Percentiles rank a stretch among this genome's conserved stretches.
These are phyloP conservation scores for Dipteronia sinensis DNA, from an alignment of 345 rosid genomes.

Conservation along the genomic window DNA sequence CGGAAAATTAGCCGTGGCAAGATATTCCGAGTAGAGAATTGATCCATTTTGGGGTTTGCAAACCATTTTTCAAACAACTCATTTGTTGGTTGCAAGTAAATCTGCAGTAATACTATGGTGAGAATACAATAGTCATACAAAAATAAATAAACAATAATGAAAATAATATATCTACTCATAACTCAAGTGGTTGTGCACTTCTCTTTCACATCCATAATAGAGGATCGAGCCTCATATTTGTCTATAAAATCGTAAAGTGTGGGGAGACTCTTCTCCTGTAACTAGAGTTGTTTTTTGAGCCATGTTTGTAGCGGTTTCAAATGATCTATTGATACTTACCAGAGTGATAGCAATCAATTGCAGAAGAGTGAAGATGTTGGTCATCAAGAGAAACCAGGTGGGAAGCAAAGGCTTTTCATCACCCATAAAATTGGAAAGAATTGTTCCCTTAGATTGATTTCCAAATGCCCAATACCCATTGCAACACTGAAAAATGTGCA, in stretches of 20 bases:
- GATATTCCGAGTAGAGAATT: constrained; percentile 42
- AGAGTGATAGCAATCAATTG: constrained; percentile 45
- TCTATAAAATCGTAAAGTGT: no score
- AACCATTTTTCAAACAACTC: constrained; percentile 42
- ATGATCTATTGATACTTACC: no score
- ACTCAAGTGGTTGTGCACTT: no score
- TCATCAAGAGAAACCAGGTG: constrained; percentile 43
- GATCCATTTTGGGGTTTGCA: constrained; percentile 41
- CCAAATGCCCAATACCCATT: constrained; percentile 65
- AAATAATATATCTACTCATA: no score
- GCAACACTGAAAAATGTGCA: constrained; percentile 47
- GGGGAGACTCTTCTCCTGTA: no score
- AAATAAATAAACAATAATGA: no score
- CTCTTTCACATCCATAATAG: no score
- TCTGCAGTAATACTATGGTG: constrained; percentile 30
- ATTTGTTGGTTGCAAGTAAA: constrained; percentile 56
- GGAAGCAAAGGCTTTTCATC: constrained; percentile 46
- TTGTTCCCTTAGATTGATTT: constrained; percentile 27
- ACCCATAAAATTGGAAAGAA: constrained; percentile 50
- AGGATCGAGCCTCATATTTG: no score
- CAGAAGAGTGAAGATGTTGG: constrained; percentile 48
- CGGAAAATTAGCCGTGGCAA: constrained; percentile 42
- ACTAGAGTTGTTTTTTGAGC: no score
- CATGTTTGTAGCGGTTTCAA: no score
- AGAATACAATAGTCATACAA: background rate